Conservation (phyloP, 176 grass and related monocot species). For the Neostapfia colusana region DNA sequence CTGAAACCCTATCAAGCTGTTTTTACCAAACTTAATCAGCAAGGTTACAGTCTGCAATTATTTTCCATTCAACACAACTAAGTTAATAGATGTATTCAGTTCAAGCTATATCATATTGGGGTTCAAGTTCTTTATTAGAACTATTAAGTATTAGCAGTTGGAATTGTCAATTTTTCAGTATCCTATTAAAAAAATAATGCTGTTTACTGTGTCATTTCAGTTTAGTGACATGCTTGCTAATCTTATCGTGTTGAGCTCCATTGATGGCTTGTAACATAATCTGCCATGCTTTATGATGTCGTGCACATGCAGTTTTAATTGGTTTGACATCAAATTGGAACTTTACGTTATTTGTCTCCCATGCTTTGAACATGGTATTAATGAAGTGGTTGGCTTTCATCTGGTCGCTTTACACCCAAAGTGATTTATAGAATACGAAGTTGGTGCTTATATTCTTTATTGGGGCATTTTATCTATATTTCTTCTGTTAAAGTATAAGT, state of each 20-base stretch:
- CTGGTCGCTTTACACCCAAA: conserved; percentile 9
- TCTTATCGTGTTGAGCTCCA: neutral
- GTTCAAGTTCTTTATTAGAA: neutral
- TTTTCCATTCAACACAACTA: too few species aligned
- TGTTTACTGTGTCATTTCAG: neutral
- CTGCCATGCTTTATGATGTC: neutral
- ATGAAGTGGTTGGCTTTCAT: conserved; percentile 4
- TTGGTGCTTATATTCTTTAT: conserved; percentile 10
- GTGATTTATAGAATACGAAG: conserved; percentile 21
- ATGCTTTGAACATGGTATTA: conserved; percentile 17
- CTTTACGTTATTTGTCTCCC: conserved; percentile 9
- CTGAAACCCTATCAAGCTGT: too few species aligned
- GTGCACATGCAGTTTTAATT: conserved; percentile 4
- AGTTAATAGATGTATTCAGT: conserved; percentile 3
- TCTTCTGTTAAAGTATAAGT: too few species aligned
- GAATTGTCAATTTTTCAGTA: conserved; percentile 7
- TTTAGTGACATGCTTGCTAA: neutral
- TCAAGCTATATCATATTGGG: neutral
- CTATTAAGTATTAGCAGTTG: conserved; percentile 17
- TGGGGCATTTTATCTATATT: conserved; percentile 23
- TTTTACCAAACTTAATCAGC: too few species aligned
- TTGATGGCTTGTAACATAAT: neutral
- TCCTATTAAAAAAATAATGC: neutral
- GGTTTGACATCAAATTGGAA: conserved; percentile 23
- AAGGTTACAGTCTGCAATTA: too few species aligned